Base-by-base conservation (phyloP, 495 filamentous ascomycete species). In the Penicillium verhagenii region DNA sequence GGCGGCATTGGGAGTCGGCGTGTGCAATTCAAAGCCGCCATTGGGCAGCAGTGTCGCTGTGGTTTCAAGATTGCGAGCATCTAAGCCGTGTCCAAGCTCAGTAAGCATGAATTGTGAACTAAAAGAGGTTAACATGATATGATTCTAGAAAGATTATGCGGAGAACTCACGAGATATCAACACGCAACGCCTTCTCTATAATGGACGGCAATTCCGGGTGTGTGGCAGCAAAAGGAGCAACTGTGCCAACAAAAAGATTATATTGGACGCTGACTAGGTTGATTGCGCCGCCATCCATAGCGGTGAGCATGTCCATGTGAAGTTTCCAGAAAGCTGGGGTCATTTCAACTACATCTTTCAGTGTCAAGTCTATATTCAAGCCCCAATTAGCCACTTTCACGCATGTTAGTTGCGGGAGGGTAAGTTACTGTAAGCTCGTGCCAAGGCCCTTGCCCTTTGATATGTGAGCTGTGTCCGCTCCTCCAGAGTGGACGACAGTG, bases 11-110 rank as follows among this genome's bases (percentile, higher is more conserved):
- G 52, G 43, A 23, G 28, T 56, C 14, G 71, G 70, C 0, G 66
- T 66, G 44, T 74, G 59, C 13, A 74, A 47, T 6, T 66, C 60
- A 57, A 76, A 72, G 2, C 51, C 59, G 6, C 72, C 70, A 47
- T 72, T 57, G 18, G 62, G 47, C 38, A 65, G 52, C 13, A 48
- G 54, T 16, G 68, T 73, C 20, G 70, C 72, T 8, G 66, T 72
- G 14, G 72, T 75, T 59, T 75, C 71, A 18, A 75, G 53, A 23
- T 70, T 70, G 5, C 56, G 56, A 9, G 71, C 71, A 58, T 75
- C 72, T 3, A 71, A 48, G 1, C 72, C 71, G 49, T 72, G 72
- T 2, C 71, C 68, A 18, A 73, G 39, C 53, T 75, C 72, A 2
- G 67, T 75, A 0, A 75, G 54, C 56, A 73, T 53, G 43, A 64